Base-by-base conservation (phyloP, 2,329 filamentous ascomycete genomes). In the Cryphonectria japonica region DNA sequence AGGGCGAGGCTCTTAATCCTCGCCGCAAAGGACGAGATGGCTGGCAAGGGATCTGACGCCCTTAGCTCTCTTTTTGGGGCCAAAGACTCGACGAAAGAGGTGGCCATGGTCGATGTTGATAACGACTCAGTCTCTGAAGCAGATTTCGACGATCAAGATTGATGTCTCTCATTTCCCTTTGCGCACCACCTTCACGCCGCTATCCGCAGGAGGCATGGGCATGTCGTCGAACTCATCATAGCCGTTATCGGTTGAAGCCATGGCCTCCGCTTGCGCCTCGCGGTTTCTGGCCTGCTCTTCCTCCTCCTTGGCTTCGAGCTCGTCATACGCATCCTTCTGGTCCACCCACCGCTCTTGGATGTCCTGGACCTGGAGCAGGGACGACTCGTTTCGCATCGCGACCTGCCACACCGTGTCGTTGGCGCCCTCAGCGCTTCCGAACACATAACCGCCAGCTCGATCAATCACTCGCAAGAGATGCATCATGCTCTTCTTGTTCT, bases 401-500 rank as follows among this genome's bases (percentile, higher is more conserved):
- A 98, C 91, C 78, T 97, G 93, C 96, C 96, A 99, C n/a, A 99
- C 89, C 8, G 92, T 95, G 79, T 99, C 95, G 76, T 98, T 98
- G 62, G 94, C 93, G 1, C 94, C 95, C 79, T 98, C 94, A 0
- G 94, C 92, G 6, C 92, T 88, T 0, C 95, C 95, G 83, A 99
- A 98, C 0, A 94, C 92, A 82, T 98, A 98, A 0, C 96, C 96
- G 13, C 93, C 92, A 0, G 96, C 95, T 59, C 96, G 89, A 80
- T 99, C 96, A 77, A 99, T 95, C 0, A 95, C 91, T 62, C 92
- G 90, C 67, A 99, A 84, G 4, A 99, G 85, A 76, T 93, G 91
- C 89, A 97, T 97, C 94, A 99, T 98, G 78, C 93, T 97, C 82
- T 92, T 93, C 80, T 97, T 98, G 79, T 99, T 96, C 82, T 99